Percentiles rank a stretch among this genome's conserved stretches.
Conservation (phyloP, 139 green algal species). For the Tetradesmus lagerheimii region DNA sequence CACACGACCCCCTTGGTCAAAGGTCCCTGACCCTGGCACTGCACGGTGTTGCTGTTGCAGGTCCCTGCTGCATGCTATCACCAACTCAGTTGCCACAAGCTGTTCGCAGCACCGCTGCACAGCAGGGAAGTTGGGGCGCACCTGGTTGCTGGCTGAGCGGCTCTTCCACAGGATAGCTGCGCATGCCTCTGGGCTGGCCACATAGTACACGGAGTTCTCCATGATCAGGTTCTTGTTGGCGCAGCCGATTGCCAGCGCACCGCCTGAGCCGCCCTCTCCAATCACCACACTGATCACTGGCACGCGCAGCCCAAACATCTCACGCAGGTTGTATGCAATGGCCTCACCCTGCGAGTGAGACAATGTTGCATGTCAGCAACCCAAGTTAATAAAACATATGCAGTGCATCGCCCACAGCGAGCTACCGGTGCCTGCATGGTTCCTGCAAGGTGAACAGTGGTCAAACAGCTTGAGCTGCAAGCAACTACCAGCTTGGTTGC, state of each 20-base stretch:
- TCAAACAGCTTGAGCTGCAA: too few relatives aligned
- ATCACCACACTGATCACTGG: constrained; percentile 96
- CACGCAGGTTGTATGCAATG: constrained; percentile 96
- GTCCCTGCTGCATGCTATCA: too few relatives aligned
- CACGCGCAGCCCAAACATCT: constrained; percentile 98
- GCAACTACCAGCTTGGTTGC: too few relatives aligned
- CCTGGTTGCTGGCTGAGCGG: constrained; percentile 76
- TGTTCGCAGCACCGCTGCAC: too few relatives aligned
- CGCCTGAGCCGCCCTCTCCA: constrained; percentile 94
- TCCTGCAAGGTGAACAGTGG: too few relatives aligned
- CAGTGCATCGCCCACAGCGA: too few relatives aligned
- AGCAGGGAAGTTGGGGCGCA: constrained; percentile 46
- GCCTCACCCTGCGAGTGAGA: constrained; percentile 89
- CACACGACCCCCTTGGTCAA: too few relatives aligned
- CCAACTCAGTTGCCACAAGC: background rate
- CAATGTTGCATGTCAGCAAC: background rate
- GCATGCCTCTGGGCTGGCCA: constrained; percentile 95
- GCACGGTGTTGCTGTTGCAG: background rate
- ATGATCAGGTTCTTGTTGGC: constrained; percentile 95
- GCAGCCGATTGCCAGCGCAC: constrained; percentile 96
- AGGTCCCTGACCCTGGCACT: too few relatives aligned
- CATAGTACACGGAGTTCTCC: constrained; percentile 97
- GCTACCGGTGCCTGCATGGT: too few relatives aligned
- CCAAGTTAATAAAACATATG: too few relatives aligned
- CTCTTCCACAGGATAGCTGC: constrained; percentile 98